Evolutionary conservation across 805 yeast species (phyloP).

Genomic region (Pichia thaimueangensis): DNA sequence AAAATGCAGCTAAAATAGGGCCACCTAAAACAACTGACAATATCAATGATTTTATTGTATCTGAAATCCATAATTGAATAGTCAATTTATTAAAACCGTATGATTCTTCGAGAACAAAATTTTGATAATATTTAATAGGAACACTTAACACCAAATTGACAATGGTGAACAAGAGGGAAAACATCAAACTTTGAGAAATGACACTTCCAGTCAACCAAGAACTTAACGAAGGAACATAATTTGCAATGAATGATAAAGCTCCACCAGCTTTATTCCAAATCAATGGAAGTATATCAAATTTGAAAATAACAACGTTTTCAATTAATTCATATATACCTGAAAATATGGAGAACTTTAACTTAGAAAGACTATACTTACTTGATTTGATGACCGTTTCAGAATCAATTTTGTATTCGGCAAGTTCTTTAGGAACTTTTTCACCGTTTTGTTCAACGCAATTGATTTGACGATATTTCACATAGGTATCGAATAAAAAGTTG

Average conservation of each 20-base stretch:
- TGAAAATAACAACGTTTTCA: conserved; percentile 52
- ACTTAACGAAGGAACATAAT: conserved; percentile 16
- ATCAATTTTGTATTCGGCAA: conserved; percentile 49
- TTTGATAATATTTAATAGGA: conserved; percentile 69
- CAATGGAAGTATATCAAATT: conserved; percentile 57
- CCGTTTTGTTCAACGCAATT: conserved; percentile 43
- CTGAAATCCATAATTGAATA: conserved; percentile 61
- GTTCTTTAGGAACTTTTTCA: conserved; percentile 54
- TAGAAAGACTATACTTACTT: conserved; percentile 73
- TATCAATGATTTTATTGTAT: conserved; percentile 53
- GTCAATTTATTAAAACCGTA: conserved; percentile 93
- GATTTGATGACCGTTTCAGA: conserved; percentile 70
- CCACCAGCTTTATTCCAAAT: conserved; percentile 40
- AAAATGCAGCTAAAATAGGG: conserved; percentile 66
- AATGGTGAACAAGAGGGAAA: conserved; percentile 45
- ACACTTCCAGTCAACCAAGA: conserved; percentile 39
- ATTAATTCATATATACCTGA: conserved; percentile 44
- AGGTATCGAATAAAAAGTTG: conserved; percentile 68
- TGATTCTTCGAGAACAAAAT: conserved; percentile 85
- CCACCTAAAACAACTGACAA: conserved; percentile 57
- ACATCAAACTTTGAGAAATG: conserved; percentile 66
- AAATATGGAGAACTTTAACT: conserved; percentile 61
- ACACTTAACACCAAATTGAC: conserved; percentile 48
- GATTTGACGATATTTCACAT: conserved; percentile 73
- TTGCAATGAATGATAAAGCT: conserved; percentile 16